Evolutionary conservation across 305 asterid species (phyloP).

Genomic region (Coffea humblotiana): DNA sequence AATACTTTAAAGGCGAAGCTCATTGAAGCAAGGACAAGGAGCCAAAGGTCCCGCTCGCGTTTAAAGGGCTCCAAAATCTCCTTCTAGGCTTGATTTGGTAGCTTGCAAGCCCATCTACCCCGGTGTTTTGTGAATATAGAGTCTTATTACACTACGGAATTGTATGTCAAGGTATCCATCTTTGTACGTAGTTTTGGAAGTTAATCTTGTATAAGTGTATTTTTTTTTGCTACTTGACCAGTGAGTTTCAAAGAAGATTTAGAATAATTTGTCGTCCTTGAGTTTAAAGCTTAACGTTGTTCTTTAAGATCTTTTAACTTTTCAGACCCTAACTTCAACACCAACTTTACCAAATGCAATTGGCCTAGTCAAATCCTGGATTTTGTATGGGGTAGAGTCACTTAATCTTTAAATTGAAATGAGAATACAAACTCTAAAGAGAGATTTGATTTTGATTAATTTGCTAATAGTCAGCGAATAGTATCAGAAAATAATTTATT

Average conservation of each 20-base stretch:
- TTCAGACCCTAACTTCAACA: background rate
- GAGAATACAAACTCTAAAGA: too few relatives aligned
- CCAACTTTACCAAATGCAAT: background rate
- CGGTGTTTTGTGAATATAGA: conserved; percentile 19
- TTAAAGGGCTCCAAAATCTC: conserved; percentile 55
- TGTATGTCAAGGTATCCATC: background rate
- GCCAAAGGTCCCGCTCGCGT: conserved; percentile 70
- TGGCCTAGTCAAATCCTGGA: background rate
- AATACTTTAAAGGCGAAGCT: conserved; percentile 64
- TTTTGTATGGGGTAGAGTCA: conserved; percentile 1
- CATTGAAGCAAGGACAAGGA: conserved; percentile 69
- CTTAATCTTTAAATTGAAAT: background rate
- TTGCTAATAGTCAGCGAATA: background rate
- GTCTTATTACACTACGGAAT: background rate
- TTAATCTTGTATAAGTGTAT: conserved; percentile 11
- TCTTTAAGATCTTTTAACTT: background rate
- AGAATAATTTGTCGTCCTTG: background rate
- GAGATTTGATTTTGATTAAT: background rate
- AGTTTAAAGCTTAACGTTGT: background rate
- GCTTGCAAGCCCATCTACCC: background rate
- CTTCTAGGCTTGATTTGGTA: conserved; percentile 32
- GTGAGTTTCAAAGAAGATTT: background rate
- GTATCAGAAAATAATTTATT: background rate
- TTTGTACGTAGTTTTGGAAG: conserved; percentile 1
- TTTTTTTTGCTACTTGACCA: background rate